phyloP scores from a whole-genome alignment of 345 rosid genomes.

The Microthlaspi erraticum region DNA sequence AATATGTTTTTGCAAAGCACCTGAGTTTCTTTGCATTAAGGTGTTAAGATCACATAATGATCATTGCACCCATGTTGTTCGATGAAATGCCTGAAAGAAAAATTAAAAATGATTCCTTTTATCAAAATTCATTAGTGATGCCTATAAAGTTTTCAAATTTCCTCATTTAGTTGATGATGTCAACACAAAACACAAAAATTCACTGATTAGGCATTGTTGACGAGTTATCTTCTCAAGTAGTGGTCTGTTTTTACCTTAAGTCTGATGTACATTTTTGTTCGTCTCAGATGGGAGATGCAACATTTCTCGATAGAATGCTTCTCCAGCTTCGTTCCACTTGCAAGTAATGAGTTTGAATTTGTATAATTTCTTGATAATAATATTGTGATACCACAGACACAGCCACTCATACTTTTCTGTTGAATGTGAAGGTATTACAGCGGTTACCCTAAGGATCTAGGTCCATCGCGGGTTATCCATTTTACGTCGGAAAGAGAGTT shows the following conservation, averaged over 20 bases:
- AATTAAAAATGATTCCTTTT: too few species aligned
- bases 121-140: too few species aligned
- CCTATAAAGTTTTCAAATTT: too few species aligned
- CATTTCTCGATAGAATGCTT: constrained; percentile 72
- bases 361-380: background rate
- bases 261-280: background rate
- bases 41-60: background rate
- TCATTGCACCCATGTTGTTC: constrained; percentile 33
- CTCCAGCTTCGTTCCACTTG: constrained; percentile 69
- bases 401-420: background rate
- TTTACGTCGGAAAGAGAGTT: constrained; percentile 91
- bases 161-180: background rate
- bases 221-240: background rate
- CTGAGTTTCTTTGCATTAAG: background rate
- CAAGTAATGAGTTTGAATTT: constrained; percentile 57
- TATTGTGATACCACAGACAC: background rate
- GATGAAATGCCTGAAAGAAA: constrained; percentile 41
- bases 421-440: constrained; percentile 66
- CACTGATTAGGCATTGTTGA: background rate
- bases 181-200: background rate
- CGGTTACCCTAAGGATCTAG: constrained; percentile 91
- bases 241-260: constrained; percentile 14
- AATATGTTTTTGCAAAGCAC: background rate
- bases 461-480: constrained; percentile 76
- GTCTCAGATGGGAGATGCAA: constrained; percentile 65